Percentiles rank a stretch among this genome's conserved stretches.
phyloP scores from a whole-genome alignment of 306 rosid species.

The Adenanthera pavonina region DNA sequence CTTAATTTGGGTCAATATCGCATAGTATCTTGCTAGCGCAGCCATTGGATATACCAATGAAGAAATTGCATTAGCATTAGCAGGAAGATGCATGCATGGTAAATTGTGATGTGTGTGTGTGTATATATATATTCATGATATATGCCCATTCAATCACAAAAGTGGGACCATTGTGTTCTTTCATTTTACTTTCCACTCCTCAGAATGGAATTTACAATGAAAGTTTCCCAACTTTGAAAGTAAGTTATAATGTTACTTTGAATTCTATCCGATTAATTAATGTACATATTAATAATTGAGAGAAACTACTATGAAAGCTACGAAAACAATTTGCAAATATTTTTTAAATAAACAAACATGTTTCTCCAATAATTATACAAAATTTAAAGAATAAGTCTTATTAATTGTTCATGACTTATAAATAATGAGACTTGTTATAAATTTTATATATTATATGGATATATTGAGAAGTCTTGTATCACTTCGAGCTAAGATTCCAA shows the following conservation, averaged over 20 bases:
- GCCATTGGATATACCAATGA: neutral
- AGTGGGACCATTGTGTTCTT: neutral
- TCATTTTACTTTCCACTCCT: constrained; percentile 1
- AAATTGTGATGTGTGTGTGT: too few species aligned
- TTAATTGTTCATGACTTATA: too few species aligned
- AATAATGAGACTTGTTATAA: too few species aligned
- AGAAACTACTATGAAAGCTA: neutral
- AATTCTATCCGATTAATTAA: constrained; percentile 14
- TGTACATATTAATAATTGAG: neutral
- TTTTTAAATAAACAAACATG: neutral
- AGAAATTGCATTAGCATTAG: constrained; percentile 15
- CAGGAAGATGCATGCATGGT: neutral
- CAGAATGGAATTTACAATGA: neutral
- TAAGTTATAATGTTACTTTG: neutral
- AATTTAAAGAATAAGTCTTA: too few species aligned
- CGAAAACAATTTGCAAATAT: constrained; percentile 14
- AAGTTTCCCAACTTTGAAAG: constrained; percentile 29
- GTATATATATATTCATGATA: neutral
- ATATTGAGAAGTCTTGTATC: neutral
- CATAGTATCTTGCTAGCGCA: neutral
- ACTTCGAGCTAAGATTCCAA: neutral
- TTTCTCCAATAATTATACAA: too few species aligned
- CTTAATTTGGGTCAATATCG: neutral
- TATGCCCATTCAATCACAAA: neutral
- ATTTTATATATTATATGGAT: neutral